Evolutionary conservation across 768 basidiomycete species (phyloP).

Genomic region (Mycena indigotica): DNA sequence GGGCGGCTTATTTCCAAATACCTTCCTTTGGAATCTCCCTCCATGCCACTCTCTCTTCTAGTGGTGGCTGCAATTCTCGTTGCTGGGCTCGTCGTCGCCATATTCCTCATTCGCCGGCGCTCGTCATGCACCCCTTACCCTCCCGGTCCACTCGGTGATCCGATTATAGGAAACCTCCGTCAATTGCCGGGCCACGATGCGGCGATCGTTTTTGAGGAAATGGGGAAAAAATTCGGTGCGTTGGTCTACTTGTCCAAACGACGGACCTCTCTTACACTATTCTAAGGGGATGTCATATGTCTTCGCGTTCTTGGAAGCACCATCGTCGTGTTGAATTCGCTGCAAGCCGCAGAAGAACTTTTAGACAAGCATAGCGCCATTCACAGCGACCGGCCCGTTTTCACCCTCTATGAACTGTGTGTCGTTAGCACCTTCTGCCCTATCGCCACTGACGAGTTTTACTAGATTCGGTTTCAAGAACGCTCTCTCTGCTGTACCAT

Average conservation of each 20-base stretch:
- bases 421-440: background rate
- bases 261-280: background rate
- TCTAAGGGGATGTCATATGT: background rate
- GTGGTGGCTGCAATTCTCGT: background rate
- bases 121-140: background rate
- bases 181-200: background rate
- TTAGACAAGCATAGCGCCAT: background rate
- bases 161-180: background rate
- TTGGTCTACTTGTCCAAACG: background rate
- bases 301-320: background rate
- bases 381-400: background rate
- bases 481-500: background rate
- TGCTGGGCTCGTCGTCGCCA: background rate
- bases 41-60: background rate
- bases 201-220: background rate
- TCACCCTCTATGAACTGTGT: background rate
- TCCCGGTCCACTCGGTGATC: background rate
- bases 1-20: no score
- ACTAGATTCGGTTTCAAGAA: background rate
- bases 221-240: background rate
- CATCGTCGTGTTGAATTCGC: background rate
- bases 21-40: background rate
- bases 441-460: background rate
- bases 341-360: background rate
- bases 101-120: background rate